Conservation (phyloP, 192 early-diverging fungal species). For the Jimgerdemannia lactiflua region DNA sequence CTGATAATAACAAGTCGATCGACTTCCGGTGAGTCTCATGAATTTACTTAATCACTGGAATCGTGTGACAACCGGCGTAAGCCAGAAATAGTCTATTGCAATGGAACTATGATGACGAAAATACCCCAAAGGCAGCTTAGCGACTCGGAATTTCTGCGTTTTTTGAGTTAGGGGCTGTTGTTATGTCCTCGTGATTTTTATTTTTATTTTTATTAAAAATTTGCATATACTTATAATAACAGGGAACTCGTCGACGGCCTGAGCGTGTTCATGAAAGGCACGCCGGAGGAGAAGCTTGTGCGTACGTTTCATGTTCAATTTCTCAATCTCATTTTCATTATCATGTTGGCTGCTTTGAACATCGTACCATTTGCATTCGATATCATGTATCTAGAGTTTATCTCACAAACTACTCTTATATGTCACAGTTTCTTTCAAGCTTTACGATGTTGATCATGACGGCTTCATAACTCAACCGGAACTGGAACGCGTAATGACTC, state of each 20-base stretch:
- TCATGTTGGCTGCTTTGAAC: too few species aligned
- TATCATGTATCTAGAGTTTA: too few species aligned
- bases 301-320: constrained; percentile 35
- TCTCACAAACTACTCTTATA: neutral
- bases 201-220: neutral
- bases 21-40: constrained; percentile 58
- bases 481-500: constrained; percentile 65
- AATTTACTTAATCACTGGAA: neutral
- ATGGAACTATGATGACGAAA: too few species aligned
- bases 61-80: too few species aligned
- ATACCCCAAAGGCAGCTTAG: too few species aligned
- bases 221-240: constrained; percentile 10
- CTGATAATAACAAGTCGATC: constrained; percentile 59
- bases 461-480: constrained; percentile 73
- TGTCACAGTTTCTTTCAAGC: constrained; percentile 64
- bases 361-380: too few species aligned
- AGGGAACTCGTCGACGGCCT: constrained; percentile 64
- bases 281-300: constrained; percentile 70
- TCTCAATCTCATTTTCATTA: neutral
- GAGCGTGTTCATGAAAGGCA: constrained; percentile 76
- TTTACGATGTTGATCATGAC: constrained; percentile 79
- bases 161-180: too few species aligned
- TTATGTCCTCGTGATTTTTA: neutral
- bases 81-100: too few species aligned
- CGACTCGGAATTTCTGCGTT: too few species aligned